These are phyloP conservation scores for Cenchrus fungigraminus DNA, from an alignment of 176 grass and related monocot species.

Conservation along the genomic window DNA sequence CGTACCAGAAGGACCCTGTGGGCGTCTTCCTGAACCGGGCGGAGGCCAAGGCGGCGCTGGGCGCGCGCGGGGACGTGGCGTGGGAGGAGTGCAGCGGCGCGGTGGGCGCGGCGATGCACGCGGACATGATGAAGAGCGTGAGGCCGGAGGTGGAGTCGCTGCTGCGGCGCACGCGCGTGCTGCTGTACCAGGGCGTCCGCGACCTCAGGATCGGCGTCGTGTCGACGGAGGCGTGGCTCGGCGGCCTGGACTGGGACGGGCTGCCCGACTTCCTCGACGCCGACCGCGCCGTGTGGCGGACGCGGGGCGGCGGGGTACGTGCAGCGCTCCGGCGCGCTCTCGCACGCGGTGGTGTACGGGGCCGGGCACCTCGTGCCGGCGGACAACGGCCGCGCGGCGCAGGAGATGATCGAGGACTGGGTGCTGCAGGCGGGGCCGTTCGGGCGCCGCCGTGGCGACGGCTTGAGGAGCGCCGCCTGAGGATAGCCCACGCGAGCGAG, in stretches of 20 bases:
- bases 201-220: constrained; percentile 56
- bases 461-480: not conserved
- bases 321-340: constrained; percentile 34
- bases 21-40: constrained; percentile 38
- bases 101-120: constrained; percentile 46
- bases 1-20: constrained; percentile 8
- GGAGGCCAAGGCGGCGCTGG: constrained; percentile 49
- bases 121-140: constrained; percentile 66
- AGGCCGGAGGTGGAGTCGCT: constrained; percentile 44
- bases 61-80: constrained; percentile 21
- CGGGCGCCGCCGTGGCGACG: not conserved
- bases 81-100: constrained; percentile 50
- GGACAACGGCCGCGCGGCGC: constrained; percentile 30
- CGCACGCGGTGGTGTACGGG: constrained; percentile 39
- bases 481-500: not conserved
- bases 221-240: constrained; percentile 55
- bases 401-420: constrained; percentile 64
- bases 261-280: constrained; percentile 41
- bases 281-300: constrained; percentile 44
- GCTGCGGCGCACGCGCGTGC: constrained; percentile 44
- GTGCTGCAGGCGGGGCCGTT: constrained; percentile 5
- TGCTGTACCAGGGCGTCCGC: constrained; percentile 54
- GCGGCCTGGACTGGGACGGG: constrained; percentile 41
- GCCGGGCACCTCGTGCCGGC: constrained; percentile 44
- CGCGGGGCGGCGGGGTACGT: constrained; percentile 35